phyloP scores from a whole-genome alignment of 106 monocot species.

The Dioscorea alata region DNA sequence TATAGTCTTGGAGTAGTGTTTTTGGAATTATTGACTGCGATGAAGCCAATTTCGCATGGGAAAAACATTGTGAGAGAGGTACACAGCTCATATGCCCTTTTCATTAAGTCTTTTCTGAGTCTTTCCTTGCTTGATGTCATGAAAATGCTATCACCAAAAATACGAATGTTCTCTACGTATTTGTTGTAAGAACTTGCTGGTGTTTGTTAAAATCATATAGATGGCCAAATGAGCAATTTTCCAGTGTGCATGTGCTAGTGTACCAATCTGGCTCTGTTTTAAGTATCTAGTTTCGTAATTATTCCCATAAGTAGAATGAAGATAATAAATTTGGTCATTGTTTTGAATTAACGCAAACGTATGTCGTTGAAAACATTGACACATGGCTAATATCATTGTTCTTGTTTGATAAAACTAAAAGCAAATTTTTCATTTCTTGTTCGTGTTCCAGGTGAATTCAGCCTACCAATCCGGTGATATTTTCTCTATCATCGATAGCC shows the following conservation, averaged over 20 bases:
- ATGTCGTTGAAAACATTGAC: too few relatives aligned
- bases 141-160: not conserved
- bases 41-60: constrained; percentile 71
- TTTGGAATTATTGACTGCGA: constrained; percentile 77
- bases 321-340: too few relatives aligned
- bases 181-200: too few relatives aligned
- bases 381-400: too few relatives aligned
- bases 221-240: too few relatives aligned
- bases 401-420: not conserved
- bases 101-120: not conserved
- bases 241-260: too few relatives aligned
- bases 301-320: too few relatives aligned
- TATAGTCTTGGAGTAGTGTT: constrained; percentile 95
- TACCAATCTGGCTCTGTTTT: too few relatives aligned
- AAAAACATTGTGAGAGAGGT: constrained; percentile 95
- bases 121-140: not conserved
- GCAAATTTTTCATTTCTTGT: not conserved
- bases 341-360: too few relatives aligned
- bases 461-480: constrained; percentile 19
- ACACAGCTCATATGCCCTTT: not conserved
- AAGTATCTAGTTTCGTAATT: too few relatives aligned
- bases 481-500: constrained; percentile 29
- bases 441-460: constrained; percentile 30
- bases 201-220: too few relatives aligned
- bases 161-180: too few relatives aligned